Evolutionary conservation across 306 rosid species (phyloP), one percentile per base, ranked within the genome.

Genomic region (Prunus campanulata): DNA sequence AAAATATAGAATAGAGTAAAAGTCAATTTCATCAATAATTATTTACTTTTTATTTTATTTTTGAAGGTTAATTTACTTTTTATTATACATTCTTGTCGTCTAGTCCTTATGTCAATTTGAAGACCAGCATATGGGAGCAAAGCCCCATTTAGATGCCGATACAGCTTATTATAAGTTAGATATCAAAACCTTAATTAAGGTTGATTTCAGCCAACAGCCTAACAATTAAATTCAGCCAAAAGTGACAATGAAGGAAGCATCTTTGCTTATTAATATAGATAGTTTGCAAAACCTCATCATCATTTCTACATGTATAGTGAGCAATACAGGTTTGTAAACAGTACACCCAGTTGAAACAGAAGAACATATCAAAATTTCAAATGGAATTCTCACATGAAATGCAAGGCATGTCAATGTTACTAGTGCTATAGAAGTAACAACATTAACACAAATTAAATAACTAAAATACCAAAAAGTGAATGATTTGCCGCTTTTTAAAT

Each of bases 351-450:
- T 16, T 2, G 67, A 29, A 60, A 29, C 56, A 39, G 25, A 22
- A 14, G 22, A 57, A 72, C 35, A 39, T 22, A 24, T 24, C 67
- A 72, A 72, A 72, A 57, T 72, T 42, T 57, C 68, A 72, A 72
- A 56, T 9, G 66, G 66, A 72, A 42, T 72, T 22, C 55, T 25
- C 65, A 22, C 62, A 56, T 35, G 55, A 66, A 22, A 70, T 39
- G 49, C 64, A 18, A 72, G 42, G 55, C 67, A 57, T 72, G 44
- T 25, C 67, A 57, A 57, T 72, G 47, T 59, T 42, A 59, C 76
- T 39, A 72, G 25, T 54, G 63, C 46, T 54, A 30, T 39, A 3
- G 0, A 39, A 39, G 72, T 68, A 66, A 66, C 42, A 56, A 13
- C 20, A 62, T 8, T 6, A 11, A 1, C 54, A 72, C 0, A 2